Conservation (phyloP, 176 grass and related monocot genomes). For the Dactylis glomerata region DNA sequence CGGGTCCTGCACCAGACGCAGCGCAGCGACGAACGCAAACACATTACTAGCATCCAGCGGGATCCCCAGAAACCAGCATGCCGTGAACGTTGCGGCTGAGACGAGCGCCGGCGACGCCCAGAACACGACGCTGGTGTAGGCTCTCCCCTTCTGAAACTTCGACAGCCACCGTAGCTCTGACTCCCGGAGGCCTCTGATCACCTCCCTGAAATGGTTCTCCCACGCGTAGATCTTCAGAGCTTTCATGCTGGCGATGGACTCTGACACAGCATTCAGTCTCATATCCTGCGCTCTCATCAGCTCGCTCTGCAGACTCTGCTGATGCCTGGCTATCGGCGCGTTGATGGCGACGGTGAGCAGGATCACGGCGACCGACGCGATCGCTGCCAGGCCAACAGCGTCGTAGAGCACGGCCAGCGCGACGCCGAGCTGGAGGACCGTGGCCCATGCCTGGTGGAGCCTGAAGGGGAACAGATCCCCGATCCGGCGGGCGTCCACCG, state of each 20-base stretch:
- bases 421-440: no score
- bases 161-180: slow-evolving; percentile 52
- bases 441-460: no score
- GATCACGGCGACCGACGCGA: no score
- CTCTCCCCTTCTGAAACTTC: slow-evolving; percentile 49
- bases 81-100: slow-evolving; percentile 49
- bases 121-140: slow-evolving; percentile 59
- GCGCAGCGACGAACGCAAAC: slow-evolving; percentile 54
- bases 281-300: slow-evolving; percentile 61
- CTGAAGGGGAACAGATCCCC: no score
- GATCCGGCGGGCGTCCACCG: no score
- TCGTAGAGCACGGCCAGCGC: no score
- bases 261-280: slow-evolving; percentile 60
- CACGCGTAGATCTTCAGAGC: slow-evolving; percentile 64
- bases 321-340: slow-evolving; percentile 38
- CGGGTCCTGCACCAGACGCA: slow-evolving; percentile 64
- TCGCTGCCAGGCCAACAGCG: no score
- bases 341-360: no score
- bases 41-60: slow-evolving; percentile 59
- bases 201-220: slow-evolving; percentile 56
- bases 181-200: slow-evolving; percentile 46
- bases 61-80: slow-evolving; percentile 57
- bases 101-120: slow-evolving; percentile 69
- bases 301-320: slow-evolving; percentile 47
- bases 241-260: slow-evolving; percentile 57